phyloP scores from a whole-genome alignment of 768 basidiomycete genomes.

The Naganishia vaughanmartiniae region DNA sequence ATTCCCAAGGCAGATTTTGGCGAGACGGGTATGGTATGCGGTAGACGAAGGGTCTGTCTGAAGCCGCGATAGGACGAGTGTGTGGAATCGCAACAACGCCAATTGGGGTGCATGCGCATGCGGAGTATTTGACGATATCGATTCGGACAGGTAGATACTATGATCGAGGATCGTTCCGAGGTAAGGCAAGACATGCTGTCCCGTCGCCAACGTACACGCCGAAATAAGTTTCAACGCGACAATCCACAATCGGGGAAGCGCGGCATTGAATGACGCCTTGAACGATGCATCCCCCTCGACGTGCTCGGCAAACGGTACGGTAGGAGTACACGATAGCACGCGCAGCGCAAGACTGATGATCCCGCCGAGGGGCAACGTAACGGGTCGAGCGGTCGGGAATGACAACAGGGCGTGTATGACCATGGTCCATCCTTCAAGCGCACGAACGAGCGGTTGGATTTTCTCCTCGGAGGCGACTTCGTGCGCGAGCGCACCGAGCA shows the following conservation, averaged over 20 bases:
- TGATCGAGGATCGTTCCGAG: conserved; percentile 46
- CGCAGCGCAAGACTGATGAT: conserved; percentile 44
- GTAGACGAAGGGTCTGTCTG: conserved; percentile 37
- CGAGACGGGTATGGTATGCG: conserved; percentile 42
- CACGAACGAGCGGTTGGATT: conserved; percentile 5
- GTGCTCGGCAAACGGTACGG: conserved; percentile 32
- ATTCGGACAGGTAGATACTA: conserved; percentile 45
- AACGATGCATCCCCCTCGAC: conserved; percentile 3
- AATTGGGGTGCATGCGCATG: conserved; percentile 29
- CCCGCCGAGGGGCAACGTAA: conserved; percentile 48
- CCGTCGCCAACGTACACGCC: conserved; percentile 31
- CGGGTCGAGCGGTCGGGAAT: conserved; percentile 43
- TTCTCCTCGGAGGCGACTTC: conserved; percentile 3
- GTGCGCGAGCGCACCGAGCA: conserved; percentile 12
- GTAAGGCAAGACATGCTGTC: conserved; percentile 48
- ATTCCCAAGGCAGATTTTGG: conserved; percentile 36
- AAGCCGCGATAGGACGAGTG: conserved; percentile 33
- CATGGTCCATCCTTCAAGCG: conserved; percentile 10
- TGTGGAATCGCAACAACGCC: conserved; percentile 41
- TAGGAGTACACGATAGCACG: conserved; percentile 41
- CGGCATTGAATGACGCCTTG: neutral
- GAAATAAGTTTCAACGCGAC: conserved; percentile 10
- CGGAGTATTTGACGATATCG: conserved; percentile 29
- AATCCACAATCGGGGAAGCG: conserved; percentile 35
- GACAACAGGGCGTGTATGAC: conserved; percentile 13